Base-by-base conservation (phyloP, 1,284 basidiomycete species). In the Butyriboletus appendiculatus region DNA sequence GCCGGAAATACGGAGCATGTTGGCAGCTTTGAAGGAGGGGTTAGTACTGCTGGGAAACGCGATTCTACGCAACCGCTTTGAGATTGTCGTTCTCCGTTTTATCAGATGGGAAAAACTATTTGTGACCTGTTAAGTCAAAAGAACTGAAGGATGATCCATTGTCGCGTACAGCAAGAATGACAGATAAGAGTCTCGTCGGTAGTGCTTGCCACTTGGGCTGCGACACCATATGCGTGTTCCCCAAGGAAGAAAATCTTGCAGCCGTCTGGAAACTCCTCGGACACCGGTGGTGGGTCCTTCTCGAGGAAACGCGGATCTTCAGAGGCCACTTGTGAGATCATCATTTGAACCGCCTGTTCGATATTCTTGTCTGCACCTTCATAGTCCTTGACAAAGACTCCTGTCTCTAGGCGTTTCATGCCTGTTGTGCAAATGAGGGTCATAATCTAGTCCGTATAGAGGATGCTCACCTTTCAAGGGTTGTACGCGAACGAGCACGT, bases 231-330 rank as follows among this genome's bases (percentile, higher is more conserved):
- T 0, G 90, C 91, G 63, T 93, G 87, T 60, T 90, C 86, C 20
- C 96, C 96, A 7, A 99, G 81, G 85, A 98, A 99, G 75, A 99
- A 97, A 40, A 98, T 90, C 64, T 90, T 93, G 68, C 86, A 90
- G 11, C 91, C 91, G 1, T 85, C 84, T 0, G 96, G 95, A 75
- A 94, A 98, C 70, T 99, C 97, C 51, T 93, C 87, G 0, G 83
- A 80, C 34, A 98, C 75, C 0, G 93, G 86, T 3, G 93, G 89
- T 0, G 96, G 85, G 8, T 84, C 85, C 65, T 85, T 79, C 72
- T 94, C 93, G n/a, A 92, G 50, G 72, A 85, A 98, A 26, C 95
- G 86, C 32, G 92, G 89, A 67, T 98, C 95, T 71, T 97, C 93
- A 7, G 89, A 93, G 4, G 79, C 76, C 32, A 96, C 91, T 55